Base-by-base conservation (phyloP, 257 asterid species). In the Lithospermum erythrorhizon region DNA sequence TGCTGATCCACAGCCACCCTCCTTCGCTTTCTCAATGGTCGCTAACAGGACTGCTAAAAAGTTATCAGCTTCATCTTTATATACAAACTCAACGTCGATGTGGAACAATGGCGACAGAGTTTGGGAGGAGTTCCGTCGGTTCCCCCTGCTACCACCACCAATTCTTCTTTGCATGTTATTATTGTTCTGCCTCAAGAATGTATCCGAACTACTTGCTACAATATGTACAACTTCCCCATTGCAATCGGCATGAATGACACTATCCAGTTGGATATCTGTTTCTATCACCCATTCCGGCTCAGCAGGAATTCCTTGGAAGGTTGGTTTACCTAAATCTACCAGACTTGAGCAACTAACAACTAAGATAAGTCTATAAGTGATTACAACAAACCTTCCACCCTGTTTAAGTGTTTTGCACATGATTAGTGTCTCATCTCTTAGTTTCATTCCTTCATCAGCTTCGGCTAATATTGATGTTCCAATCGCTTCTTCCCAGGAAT, bases 401-500 rank as follows among this genome's bases (percentile, higher is more conserved):
- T 69, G 79, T 73, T 78, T 78, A 17, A 91, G 95, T 56, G 94
- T 74, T 76, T 86, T 85, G 75, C 93, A 88, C 73, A 75, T 64
- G 47, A 91, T 70, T 59, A 88, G 70, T 10, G 69, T 76, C 77
- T 79, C 93, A 9, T 80, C 83, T 67, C 75, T 71, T 72, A 76
- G 72, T 70, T 70, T 86, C 60, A 63, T 61, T 49, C 63, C 53
- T 20, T 61, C 67, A 23, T 80, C 94, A 8, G 82, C 67, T 73
- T 86, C 84, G 35, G 73, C 67, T 70, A 86, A 94, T 58, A 84
- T 81, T 62, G 84, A 76, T 41, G 82, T 76, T 68, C 96, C 98
- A 32, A 88, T 72, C 32, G 98, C 98, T 81, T 91, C 96, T 64
- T 91, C 98, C 96, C 95, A 86, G 24, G 95, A 86, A 71, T 88